Base-by-base conservation (phyloP, 2,329 filamentous ascomycete species). In the Ophiostoma sp. region DNA sequence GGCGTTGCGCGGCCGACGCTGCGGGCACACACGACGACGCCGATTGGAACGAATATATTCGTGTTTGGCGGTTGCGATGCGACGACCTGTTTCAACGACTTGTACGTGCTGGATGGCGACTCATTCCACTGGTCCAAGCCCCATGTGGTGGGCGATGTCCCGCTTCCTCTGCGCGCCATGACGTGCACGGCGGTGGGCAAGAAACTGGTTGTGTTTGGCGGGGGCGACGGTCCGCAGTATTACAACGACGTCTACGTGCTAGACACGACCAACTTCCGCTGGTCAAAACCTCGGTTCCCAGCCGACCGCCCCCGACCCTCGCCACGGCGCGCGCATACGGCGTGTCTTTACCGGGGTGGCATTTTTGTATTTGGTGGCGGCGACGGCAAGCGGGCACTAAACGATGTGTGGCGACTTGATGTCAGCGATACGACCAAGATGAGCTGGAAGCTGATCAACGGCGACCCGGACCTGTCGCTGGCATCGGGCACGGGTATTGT, bases 341-440 rank as follows among this genome's bases (percentile, higher is more conserved):
- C 89, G n/a, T 90, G 89, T 74, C 79, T 90, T 27, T 89, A 90
- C 79, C 88, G 89, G 77, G 90, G 87, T 74, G 88, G 89, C 36
- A 87, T 91, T 73, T 90, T 90, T 76, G 81, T 91, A n/a, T 91
- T 91, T 76, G 89, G 89, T 39, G 89, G 89, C 67, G 89, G 89
- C 57, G 89, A 91, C 76, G 89, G 89, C 64, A 86, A 89, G n/a
- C 83, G 87, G 66, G 89, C 89, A 5, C 81, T 91, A 70, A 90
- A 90, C 76, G 89, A 91, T 75, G 87, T 91, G 27, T 91, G 89
- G 89, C 82, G 89, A n/a, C 83, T 91, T 20, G 89, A 91, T 75
- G 89, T 91, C 48, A 83, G 83, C 73, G 89, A 91, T 76, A 81
- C 84, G 68, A 84, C 79, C 77, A 90, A 89, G 79, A 89, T 90